Evolutionary conservation across 805 yeast genomes (phyloP).

Genomic region (Wickerhamiella domercqiae): DNA sequence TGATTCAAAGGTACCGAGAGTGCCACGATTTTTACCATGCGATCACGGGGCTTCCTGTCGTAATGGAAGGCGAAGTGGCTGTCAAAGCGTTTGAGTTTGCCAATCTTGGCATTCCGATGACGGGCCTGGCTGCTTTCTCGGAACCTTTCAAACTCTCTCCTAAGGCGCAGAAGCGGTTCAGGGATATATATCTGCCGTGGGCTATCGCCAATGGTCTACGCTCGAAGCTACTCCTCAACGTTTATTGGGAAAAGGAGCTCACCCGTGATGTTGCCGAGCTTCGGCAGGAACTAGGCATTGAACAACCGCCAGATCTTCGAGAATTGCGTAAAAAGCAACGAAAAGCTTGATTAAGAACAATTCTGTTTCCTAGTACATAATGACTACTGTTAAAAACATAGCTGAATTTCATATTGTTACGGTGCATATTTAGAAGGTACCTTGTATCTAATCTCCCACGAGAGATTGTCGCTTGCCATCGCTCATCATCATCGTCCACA

Average conservation of each 20-base stretch:
- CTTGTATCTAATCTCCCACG: too few relatives aligned
- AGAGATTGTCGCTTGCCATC: too few relatives aligned
- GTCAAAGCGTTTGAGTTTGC: slow-evolving; percentile 85
- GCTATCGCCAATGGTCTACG: slow-evolving; percentile 57
- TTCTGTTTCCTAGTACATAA: background rate
- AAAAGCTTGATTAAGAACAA: too few relatives aligned
- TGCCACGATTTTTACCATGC: slow-evolving; percentile 97
- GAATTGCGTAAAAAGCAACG: slow-evolving; percentile 25
- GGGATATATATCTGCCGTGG: slow-evolving; percentile 74
- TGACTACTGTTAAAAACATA: slow-evolving; percentile 3
- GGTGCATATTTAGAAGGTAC: background rate
- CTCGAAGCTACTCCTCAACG: slow-evolving; percentile 65
- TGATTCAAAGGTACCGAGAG: slow-evolving; percentile 88
- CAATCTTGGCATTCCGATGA: slow-evolving; percentile 88
- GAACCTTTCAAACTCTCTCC: slow-evolving; percentile 68
- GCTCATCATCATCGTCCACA: too few relatives aligned
- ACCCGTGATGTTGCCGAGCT: slow-evolving; percentile 59
- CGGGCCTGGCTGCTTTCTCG: slow-evolving; percentile 79
- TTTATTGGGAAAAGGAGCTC: slow-evolving; percentile 80
- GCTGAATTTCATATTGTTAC: background rate
- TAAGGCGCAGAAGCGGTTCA: slow-evolving; percentile 44
- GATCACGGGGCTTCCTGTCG: slow-evolving; percentile 74
- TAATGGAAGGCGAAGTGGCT: slow-evolving; percentile 92
- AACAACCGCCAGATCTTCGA: slow-evolving; percentile 67
- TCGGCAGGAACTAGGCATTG: slow-evolving; percentile 56